Evolutionary conservation across 2,329 filamentous ascomycete species (phyloP), one percentile per base, ranked within the genome.

Genomic region (Raffaelea arxii): DNA sequence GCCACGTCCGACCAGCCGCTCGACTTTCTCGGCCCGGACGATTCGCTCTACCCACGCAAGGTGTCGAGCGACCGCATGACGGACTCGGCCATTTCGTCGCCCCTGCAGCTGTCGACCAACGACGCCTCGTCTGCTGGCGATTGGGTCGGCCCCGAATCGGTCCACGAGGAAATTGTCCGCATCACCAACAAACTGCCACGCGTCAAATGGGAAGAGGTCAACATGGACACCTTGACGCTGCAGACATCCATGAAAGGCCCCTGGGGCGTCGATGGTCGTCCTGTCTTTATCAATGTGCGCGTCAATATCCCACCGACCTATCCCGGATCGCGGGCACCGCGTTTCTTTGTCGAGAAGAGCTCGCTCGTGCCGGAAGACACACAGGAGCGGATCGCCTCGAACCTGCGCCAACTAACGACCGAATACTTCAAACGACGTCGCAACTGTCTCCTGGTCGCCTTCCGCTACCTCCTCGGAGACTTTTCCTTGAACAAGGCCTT

Each of bases 121-220:
- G 68, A 75, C 60, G 66, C 76, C 52, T 62, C 64, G 7, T 64
- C 77, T 49, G 72, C 77, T 47, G 68, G 70, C 46, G 72, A 78
- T 42, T 81, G 77, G 77, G 75, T 70, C 21, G 74, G 78, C 46
- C 72, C 75, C 1, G 79, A 83, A 53, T 74, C 74, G 3, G 68
- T 83, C 23, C 78, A 82, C 48, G 79, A 82, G 41, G 80, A 84
- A 58, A 74, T 83, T 24, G 63, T 82, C 27, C 77, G 77, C 22
- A 73, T 84, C 53, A 78, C 72, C 56, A 70, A 68, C 12, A 75
- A 80, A 55, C 69, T 82, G 37, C 77, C 78, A 12, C 82, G 81
- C 52, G 77, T 83, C 32, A 74, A 71, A 44, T 82, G 77, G 71
- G 77, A 82, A 25, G 71, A 77, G 48, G 75, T 82, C 37, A 73